Evolutionary conservation across 352 stramenopile species (phyloP), one percentile per base, ranked within the genome.

Genomic region (Phytophthora pluvialis): DNA sequence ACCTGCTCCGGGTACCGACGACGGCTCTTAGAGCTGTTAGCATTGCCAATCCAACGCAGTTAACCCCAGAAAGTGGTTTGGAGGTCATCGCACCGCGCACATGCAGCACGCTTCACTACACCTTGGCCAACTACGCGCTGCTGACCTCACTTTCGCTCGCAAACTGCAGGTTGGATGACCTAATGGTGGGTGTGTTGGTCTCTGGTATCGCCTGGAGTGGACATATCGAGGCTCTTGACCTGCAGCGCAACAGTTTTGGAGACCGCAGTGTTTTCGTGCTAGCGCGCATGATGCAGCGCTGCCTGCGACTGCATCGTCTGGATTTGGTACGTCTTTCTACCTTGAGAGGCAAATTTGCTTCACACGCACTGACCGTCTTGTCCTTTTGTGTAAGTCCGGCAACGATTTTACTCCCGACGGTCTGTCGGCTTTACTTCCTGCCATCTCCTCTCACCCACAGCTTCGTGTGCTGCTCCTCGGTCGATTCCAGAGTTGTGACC

Each of bases 161-260:
- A 25, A 79, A 81, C 54, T 85, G 77, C 25, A 74, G 60, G 0
- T 46, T 86, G 32, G 56, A 62, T 25, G 77, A 86, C 18, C 38
- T 58, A 2, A 62, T 73, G 51, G 47, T 72, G 16, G 56, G 77
- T n/a, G 74, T 81, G 5, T 38, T 86, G 9, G 69, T 81, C 11
- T 77, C 72, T 4, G 77, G 74, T 3, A 72, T 81, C 29, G 72
- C 74, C 8, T 80, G 74, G 77, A 64, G 60, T 33, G 63, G 74
- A 16, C 67, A 65, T 26, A 49, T 81, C 3, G 42, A 83, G 38
- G 46, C 40, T 36, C 61, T 86, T n/a, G 56, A 78, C 42, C 57
- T 86, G 18, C 64, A 66, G 32, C 62, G 65, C 44, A 86, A 86
- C 38, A 47, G 8, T 5, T 67, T 83, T 28, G 56, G 65, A 4